Base-by-base conservation (phyloP, 1,284 basidiomycete species). In the Fomes fomentarius region DNA sequence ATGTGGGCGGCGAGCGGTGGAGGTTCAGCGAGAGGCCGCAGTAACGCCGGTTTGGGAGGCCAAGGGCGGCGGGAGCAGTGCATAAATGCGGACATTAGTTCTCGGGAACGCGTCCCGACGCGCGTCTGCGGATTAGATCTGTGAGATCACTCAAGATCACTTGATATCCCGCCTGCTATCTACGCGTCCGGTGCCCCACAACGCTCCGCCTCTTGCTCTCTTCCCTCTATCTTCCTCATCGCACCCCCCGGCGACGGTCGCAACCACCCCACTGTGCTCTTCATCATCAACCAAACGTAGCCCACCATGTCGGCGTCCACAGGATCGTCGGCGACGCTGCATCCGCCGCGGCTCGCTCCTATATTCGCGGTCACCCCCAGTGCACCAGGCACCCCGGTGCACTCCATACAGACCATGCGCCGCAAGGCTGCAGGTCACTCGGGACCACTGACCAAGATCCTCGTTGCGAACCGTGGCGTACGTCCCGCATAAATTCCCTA, bases 391-490 rank as follows among this genome's bases (percentile, higher is more conserved):
- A 93, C 90, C 0, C 90, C 91, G 3, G 89, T 93, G 54, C 87
- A 88, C 71, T 95, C 89, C 61, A 96, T 97, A 67, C 86, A 93
- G 71, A 90, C 91, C 34, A 91, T 97, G 81, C 85, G 94, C 64
- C 85, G 93, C 68, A 96, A 94, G 78, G 84, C 92, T 47, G 94
- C 94, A 5, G 94, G 94, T 33, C 93, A 95, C 72, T 83, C 86
- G 59, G 94, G 94, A 10, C 94, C 93, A 5, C 78, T 96, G 64
- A 95, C 93, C 54, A 96, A 96, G 80, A 91, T 96, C 69, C 84
- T 96, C 30, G 95, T 98, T 63, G 96, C 96, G 56, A 98, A 98
- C 76, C 90, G 95, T 66, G 95, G 96, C 69, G 93, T 94, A 77
- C 56, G 63, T 46, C 86, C 78, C 30, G 31, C 46, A 43, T 42